Conservation (phyloP, 352 stramenopile genomes). For the Pythium periplocum region DNA sequence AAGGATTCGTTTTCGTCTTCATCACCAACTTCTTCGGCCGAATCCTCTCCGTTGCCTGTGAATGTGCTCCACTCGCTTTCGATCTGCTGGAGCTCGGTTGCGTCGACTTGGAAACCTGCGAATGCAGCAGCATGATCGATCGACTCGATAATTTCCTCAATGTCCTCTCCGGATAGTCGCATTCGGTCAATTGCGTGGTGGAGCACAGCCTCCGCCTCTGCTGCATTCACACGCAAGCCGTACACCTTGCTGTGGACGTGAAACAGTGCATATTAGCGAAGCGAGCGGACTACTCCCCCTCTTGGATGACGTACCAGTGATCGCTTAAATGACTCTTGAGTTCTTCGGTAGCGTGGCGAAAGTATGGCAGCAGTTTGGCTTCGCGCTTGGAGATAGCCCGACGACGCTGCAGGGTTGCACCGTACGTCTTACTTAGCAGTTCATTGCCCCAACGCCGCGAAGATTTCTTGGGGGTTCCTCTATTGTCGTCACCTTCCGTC, state of each 20-base stretch:
- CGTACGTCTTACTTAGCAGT: conserved; percentile 50
- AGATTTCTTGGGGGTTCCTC: too few relatives aligned
- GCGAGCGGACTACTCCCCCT: background rate
- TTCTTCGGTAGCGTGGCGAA: conserved; percentile 57
- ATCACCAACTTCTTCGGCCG: background rate
- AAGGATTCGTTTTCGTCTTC: conserved; percentile 1
- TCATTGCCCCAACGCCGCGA: conserved; percentile 37
- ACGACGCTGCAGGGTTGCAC: conserved; percentile 47
- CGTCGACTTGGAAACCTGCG: too few relatives aligned
- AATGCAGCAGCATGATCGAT: too few relatives aligned
- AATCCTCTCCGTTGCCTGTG: too few relatives aligned
- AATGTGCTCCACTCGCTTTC: too few relatives aligned
- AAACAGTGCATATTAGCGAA: conserved; percentile 1
- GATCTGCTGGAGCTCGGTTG: too few relatives aligned
- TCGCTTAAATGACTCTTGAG: conserved; percentile 26
- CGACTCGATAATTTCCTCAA: conserved; percentile 1
- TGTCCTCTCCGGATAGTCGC: conserved; percentile 1
- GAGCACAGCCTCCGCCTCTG: conserved; percentile 5
- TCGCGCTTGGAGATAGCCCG: conserved; percentile 50
- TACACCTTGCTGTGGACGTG: background rate
- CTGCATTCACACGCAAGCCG: conserved; percentile 6
- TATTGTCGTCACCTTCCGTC: too few relatives aligned
- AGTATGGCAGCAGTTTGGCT: conserved; percentile 53
- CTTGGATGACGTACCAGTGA: conserved; percentile 10
- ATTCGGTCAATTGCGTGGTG: background rate